These are phyloP conservation scores for Ottelia alismoides DNA, from an alignment of 106 monocot species.

Conservation along the genomic window DNA sequence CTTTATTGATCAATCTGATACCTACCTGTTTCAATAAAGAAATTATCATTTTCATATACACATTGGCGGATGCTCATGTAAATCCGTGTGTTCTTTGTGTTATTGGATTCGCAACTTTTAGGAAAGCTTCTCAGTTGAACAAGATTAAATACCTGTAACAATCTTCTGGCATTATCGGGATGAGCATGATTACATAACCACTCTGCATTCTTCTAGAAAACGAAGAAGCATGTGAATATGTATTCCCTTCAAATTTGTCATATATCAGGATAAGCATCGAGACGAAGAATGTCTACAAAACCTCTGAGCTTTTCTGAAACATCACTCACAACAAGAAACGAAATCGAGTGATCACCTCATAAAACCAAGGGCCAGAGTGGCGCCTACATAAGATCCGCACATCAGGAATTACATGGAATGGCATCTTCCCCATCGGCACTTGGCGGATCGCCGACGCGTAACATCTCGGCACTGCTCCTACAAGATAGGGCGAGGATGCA, in stretches of 20 bases:
- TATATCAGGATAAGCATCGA: slow-evolving; percentile 99
- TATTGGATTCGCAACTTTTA: too few species aligned
- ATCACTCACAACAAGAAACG: slow-evolving; percentile 85
- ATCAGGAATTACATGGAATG: too few species aligned
- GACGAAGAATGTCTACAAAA: slow-evolving; percentile 81
- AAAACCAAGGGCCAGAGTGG: slow-evolving; percentile 85
- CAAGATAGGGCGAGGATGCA: too few species aligned
- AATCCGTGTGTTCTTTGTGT: too few species aligned
- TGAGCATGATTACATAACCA: too few species aligned
- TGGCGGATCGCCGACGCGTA: too few species aligned
- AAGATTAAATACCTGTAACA: slow-evolving; percentile 53
- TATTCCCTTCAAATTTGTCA: slow-evolving; percentile 90
- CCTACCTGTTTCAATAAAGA: too few species aligned
- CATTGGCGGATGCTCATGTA: too few species aligned
- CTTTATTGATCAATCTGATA: slow-evolving; percentile 79
- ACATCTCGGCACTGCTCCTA: too few species aligned
- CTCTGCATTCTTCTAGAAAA: slow-evolving; percentile 99
- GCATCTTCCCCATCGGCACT: too few species aligned
- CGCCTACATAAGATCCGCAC: slow-evolving; percentile 29
- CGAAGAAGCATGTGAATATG: slow-evolving; percentile 94
- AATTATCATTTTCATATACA: too few species aligned
- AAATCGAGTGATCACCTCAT: slow-evolving; percentile 97
- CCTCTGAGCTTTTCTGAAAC: slow-evolving; percentile 95
- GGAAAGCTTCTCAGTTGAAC: too few species aligned
- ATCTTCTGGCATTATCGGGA: slow-evolving; percentile 81